A percentile compares a stretch with the other conserved stretches of the same genome.
phyloP scores from a whole-genome alignment of 805 yeast genomes.

The Starmerella asiatica region DNA sequence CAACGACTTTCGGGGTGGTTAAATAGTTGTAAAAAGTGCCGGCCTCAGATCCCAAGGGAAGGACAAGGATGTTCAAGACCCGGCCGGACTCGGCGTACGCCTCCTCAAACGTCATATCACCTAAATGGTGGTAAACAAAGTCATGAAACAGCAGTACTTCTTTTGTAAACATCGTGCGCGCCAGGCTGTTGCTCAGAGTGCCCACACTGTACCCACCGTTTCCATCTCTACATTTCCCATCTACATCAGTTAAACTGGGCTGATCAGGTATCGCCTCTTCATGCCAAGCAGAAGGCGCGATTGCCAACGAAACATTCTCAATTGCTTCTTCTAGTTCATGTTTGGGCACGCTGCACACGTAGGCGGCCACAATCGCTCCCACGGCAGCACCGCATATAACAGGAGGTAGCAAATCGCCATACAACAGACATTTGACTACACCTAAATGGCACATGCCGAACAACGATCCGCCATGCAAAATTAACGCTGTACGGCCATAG shows the following conservation, averaged over 20 bases:
- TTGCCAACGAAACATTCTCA: conserved; percentile 18
- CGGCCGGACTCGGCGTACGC: conserved; percentile 70
- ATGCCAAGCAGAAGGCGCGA: conserved; percentile 3
- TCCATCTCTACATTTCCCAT: not conserved
- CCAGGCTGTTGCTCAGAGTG: not conserved
- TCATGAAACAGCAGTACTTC: conserved; percentile 69
- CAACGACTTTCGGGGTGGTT: conserved; percentile 75
- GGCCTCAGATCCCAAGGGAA: conserved; percentile 48
- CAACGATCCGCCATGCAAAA: conserved; percentile 87
- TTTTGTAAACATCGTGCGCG: conserved; percentile 53
- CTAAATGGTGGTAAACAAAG: conserved; percentile 62
- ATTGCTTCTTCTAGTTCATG: conserved; percentile 43
- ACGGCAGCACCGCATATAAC: conserved; percentile 86
- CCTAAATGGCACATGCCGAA: conserved; percentile 93
- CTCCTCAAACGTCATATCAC: conserved; percentile 84
- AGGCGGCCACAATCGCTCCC: conserved; percentile 84
- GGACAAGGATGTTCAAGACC: conserved; percentile 70
- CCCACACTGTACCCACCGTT: not conserved
- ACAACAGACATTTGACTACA: conserved; percentile 70
- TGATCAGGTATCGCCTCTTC: not conserved
- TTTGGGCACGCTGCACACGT: conserved; percentile 61
- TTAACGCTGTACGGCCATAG: conserved; percentile 78
- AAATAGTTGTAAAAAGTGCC: conserved; percentile 51
- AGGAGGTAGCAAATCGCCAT: conserved; percentile 62
- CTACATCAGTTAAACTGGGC: no score